Base-by-base conservation (phyloP, 768 basidiomycete genomes). In the Boletus reticuloceps region DNA sequence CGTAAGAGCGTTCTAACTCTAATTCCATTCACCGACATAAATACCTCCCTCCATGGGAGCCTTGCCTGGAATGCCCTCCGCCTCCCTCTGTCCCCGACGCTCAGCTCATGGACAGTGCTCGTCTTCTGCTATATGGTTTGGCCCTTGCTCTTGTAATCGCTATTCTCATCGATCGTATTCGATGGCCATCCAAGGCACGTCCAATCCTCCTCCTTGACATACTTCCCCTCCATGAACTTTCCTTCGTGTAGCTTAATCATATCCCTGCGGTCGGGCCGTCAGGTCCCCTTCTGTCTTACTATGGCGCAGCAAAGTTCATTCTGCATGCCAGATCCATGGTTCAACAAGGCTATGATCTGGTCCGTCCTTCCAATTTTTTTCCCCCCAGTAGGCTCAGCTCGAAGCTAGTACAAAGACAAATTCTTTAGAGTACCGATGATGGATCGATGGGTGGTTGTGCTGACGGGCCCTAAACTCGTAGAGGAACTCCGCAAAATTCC, bases 401-500 rank as follows among this genome's bases (percentile, higher is more conserved):
- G 12, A 34, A 44, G 37, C 53, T 13, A 71, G 71, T 16, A 71
- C 56, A 72, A 71, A 50, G 65, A 67, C 39, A 65, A 47, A 39
- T 65, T 71, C 22, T 83, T 80, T 67, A 78, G 76, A 63, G 67
- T 82, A 6, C 66, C 80, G 0, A 68, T 69, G 41, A 62, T 78
- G 40, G 69, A 76, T 38, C 67, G 72, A 47, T 83, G 82, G 82
- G 54, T 75, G 14, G 70, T 82, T 20, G 63, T 84, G 8, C 64
- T 78, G 20, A 72, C 72, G 19, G 76, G 79, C 1, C 65, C 70
- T 0, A 56, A 75, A 25, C 68, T 77, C 44, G 65, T 83, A 13
- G 78, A 83, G 7, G 83, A 85, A 40, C 61, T 86, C 17, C 74
- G 80, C 22, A 76, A 67, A 54, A 75, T 76, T n/a, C 70, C 75